Evolutionary conservation across 768 basidiomycete genomes (phyloP).

Genomic region (Naematelia encephala): DNA sequence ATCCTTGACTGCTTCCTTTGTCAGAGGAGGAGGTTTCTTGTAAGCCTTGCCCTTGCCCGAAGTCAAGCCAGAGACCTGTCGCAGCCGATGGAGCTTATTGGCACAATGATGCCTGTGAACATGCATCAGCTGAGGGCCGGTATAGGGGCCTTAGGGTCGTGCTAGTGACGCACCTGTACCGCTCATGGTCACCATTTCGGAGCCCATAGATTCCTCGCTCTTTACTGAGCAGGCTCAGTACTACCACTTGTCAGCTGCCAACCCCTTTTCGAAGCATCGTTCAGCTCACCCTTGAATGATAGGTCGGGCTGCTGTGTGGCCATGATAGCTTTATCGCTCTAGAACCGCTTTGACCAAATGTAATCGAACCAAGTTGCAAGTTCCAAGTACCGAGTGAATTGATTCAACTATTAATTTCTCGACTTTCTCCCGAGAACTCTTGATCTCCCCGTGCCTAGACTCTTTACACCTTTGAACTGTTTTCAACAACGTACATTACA

Average conservation of each 20-base stretch:
- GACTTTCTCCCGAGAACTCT: conserved; percentile 1
- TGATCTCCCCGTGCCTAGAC: too few species aligned
- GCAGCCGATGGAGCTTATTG: conserved; percentile 81
- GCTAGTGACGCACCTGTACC: conserved; percentile 66
- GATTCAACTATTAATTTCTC: background rate
- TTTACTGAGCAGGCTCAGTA: conserved; percentile 77
- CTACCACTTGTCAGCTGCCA: conserved; percentile 52
- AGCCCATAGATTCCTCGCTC: conserved; percentile 87
- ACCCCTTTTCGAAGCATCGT: background rate
- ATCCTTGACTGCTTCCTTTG: conserved; percentile 68
- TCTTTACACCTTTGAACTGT: too few species aligned
- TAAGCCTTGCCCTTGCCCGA: conserved; percentile 87
- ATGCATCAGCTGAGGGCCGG: background rate
- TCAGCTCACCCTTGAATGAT: conserved; percentile 39
- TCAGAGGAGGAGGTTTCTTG: conserved; percentile 71
- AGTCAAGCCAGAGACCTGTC: conserved; percentile 76
- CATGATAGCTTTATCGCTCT: background rate
- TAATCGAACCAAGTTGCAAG: too few species aligned
- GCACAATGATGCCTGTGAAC: conserved; percentile 76
- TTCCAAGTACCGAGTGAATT: background rate
- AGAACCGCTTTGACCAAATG: too few species aligned
- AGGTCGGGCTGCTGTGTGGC: conserved; percentile 15
- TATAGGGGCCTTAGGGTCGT: background rate
- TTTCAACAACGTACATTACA: too few species aligned
- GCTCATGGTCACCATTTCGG: conserved; percentile 79